phyloP scores from a whole-genome alignment of 2,329 filamentous ascomycete species.

The Pseudonectria foliicola region DNA sequence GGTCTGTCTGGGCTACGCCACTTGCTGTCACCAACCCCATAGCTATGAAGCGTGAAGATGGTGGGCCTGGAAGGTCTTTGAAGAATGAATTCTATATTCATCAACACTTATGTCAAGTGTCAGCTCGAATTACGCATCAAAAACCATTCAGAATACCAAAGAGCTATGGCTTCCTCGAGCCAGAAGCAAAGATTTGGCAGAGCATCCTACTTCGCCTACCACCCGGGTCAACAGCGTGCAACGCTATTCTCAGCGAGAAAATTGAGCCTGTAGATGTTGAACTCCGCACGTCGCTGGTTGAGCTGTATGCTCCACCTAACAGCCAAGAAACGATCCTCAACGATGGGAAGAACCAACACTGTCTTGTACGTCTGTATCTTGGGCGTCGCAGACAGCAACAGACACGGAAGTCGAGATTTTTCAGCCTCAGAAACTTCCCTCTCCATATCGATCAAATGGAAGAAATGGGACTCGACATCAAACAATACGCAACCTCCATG shows the following conservation, averaged over 20 bases:
- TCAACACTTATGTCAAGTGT: conserved; percentile 1
- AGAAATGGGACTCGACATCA: conserved; percentile 28
- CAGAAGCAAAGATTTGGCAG: conserved; percentile 8
- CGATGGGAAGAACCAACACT: conserved; percentile 34
- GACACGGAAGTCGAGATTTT: too few relatives aligned
- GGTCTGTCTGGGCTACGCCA: conserved; percentile 12
- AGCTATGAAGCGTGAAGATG: conserved; percentile 15
- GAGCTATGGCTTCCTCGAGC: conserved; percentile 2
- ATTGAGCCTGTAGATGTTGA: conserved; percentile 14
- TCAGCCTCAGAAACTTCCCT: conserved; percentile 41
- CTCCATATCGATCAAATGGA: conserved; percentile 45
- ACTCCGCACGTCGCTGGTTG: conserved; percentile 12
- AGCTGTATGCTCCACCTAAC: conserved; percentile 10
- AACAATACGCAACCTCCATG: conserved; percentile 41
- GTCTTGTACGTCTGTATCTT: conserved; percentile 42
- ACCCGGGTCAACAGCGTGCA: conserved; percentile 12
- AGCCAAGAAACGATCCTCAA: conserved; percentile 1
- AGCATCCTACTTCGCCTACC: conserved; percentile 16
- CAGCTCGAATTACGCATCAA: neutral
- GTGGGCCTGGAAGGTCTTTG: conserved; percentile 7
- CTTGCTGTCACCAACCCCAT: conserved; percentile 2
- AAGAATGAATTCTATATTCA: conserved; percentile 13
- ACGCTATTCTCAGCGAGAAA: conserved; percentile 23
- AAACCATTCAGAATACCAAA: conserved; percentile 2
- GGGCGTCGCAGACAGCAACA: conserved; percentile 26